Evolutionary conservation across 352 stramenopile genomes (phyloP), one percentile per base, ranked within the genome.

Genomic region (Phytophthora fragariae): DNA sequence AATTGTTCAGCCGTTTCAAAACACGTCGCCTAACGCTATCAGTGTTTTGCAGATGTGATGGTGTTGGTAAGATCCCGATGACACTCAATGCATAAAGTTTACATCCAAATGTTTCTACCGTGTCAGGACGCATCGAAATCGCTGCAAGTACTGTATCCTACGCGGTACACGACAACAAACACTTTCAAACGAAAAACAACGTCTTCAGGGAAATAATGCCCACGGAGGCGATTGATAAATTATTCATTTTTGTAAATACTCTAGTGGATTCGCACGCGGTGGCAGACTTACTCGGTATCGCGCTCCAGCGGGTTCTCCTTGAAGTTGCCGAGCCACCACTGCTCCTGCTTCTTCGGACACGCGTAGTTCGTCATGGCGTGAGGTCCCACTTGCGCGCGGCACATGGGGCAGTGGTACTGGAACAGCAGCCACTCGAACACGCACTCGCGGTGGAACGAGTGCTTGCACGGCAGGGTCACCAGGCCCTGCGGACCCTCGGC

Each of bases 391-490:
- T 77, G 83, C 5, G 68, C 76, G 47, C 86, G 83, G 71, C 86
- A 93, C 58, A 92, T 75, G 2, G 86, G 86, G 55, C 86, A 94
- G 61, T 91, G 84, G 73, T 83, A 89, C 61, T 92, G 74, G 73
- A 91, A 88, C 37, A 87, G 60, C 24, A 94, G 70, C 87, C 85
- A 93, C 78, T 92, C 81, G 50, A 90, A 92, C 24, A 94, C 75
- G 70, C 88, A 94, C 56, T 89, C 82, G 14, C 88, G 84, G 75
- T 93, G 88, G 74, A 93, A 94, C 35, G 80, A 75, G 69, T 94
- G 87, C 41, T 80, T 80, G 75, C 87, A 94, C 33, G 80, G 83
- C 17, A 94, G 75, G 31, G 76, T 78, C 59, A 84, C 74, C 21
- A 89, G 59, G 57, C 72, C 66, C 33, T 77, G 61, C 24, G 72